A percentile compares a stretch with the other conserved stretches of the same genome.
Evolutionary conservation across 305 asterid species (phyloP).

Genomic region (Ilex paraguariensis): DNA sequence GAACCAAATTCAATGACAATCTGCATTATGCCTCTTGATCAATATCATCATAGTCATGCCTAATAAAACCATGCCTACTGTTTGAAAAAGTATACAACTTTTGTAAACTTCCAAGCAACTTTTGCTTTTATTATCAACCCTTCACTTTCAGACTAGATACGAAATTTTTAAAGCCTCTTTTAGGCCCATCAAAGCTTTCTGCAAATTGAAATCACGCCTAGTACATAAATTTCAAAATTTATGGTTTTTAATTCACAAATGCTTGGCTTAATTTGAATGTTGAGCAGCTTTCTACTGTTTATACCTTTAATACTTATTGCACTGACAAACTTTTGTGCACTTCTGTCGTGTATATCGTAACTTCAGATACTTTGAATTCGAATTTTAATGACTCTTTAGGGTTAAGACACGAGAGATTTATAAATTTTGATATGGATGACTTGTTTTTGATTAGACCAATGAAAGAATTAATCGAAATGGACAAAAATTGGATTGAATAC

Average conservation of each 20-base stretch:
- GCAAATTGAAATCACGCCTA: background rate
- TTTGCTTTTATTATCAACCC: slow-evolving; percentile 9
- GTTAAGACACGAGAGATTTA: too few species aligned
- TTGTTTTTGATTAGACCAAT: too few species aligned
- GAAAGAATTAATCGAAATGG: too few species aligned
- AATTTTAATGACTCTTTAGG: too few species aligned
- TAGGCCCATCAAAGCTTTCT: background rate
- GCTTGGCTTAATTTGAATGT: slow-evolving; percentile 22
- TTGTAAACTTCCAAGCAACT: slow-evolving; percentile 14
- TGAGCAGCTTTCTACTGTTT: slow-evolving; percentile 7
- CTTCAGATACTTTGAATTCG: too few species aligned
- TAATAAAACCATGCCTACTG: background rate
- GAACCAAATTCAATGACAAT: background rate
- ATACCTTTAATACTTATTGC: slow-evolving; percentile 4
- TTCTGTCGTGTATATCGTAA: too few species aligned
- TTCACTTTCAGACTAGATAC: slow-evolving; percentile 18
- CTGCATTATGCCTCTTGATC: background rate
- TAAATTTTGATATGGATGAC: too few species aligned
- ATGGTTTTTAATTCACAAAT: background rate
- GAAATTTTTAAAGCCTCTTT: slow-evolving; percentile 21
- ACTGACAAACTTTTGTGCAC: too few species aligned
- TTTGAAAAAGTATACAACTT: slow-evolving; percentile 5
- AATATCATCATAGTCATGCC: background rate
- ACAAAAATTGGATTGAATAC: too few species aligned
- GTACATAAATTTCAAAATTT: background rate